Evolutionary conservation across 139 green algal species (phyloP).

Genomic region (Bryopsis sp.): DNA sequence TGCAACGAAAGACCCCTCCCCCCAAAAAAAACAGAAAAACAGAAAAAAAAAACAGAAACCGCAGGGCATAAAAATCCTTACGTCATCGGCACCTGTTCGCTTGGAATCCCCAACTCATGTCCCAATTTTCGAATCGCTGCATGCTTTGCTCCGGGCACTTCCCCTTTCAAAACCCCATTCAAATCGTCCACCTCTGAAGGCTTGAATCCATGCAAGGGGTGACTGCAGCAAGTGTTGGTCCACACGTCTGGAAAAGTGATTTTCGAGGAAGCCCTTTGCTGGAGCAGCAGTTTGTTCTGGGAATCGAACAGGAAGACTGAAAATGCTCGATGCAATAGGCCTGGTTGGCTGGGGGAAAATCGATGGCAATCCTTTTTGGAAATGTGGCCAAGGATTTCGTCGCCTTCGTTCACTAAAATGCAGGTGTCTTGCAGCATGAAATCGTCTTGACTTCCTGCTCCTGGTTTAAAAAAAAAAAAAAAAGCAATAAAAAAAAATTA

Average conservation of each 20-base stretch:
- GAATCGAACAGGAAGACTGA: constrained; percentile 92
- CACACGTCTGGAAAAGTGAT: constrained; percentile 93
- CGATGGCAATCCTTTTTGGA: constrained; percentile 74
- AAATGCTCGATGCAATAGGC: constrained; percentile 87
- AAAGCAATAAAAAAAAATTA: too few species aligned
- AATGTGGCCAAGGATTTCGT: constrained; percentile 59
- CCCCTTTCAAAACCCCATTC: constrained; percentile 15
- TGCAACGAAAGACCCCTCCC: too few species aligned
- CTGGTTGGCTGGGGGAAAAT: constrained; percentile 24
- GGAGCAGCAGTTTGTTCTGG: constrained; percentile 76
- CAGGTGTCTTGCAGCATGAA: constrained; percentile 84
- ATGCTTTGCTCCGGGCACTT: constrained; percentile 45
- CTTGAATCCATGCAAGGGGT: constrained; percentile 73
- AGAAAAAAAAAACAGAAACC: too few species aligned
- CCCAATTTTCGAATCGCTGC: constrained; percentile 77
- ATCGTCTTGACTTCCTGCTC: constrained; percentile 51
- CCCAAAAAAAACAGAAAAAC: too few species aligned
- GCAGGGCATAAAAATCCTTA: background rate
- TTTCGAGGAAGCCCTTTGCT: constrained; percentile 77
- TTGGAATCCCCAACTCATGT: constrained; percentile 84
- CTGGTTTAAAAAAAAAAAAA: too few species aligned
- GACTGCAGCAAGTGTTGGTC: constrained; percentile 98
- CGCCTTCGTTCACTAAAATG: constrained; percentile 81
- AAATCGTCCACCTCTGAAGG: constrained; percentile 58
- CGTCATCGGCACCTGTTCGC: constrained; percentile 38